Evolutionary conservation across 2,329 filamentous ascomycete genomes (phyloP).

Genomic region (Arthrobotrys sphaeroides): DNA sequence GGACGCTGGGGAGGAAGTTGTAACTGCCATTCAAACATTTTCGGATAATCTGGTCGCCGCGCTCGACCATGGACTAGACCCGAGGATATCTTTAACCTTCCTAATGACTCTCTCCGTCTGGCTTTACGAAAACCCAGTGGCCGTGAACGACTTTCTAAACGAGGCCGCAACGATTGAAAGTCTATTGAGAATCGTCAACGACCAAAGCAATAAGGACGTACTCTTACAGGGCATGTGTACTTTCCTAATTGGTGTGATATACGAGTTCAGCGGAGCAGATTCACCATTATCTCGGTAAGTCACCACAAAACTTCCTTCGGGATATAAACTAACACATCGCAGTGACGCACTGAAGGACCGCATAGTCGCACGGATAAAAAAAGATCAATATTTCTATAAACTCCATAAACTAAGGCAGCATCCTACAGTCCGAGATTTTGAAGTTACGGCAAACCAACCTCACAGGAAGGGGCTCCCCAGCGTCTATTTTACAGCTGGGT

Average conservation of each 20-base stretch:
- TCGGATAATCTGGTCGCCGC: conserved; percentile 85
- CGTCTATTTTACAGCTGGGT: conserved; percentile 84
- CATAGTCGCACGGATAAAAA: conserved; percentile 77
- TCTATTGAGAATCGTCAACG: conserved; percentile 78
- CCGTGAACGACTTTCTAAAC: conserved; percentile 88
- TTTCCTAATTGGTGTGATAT: conserved; percentile 84
- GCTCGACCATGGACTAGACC: conserved; percentile 78
- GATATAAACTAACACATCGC: neutral
- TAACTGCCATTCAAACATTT: conserved; percentile 90
- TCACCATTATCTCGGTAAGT: conserved; percentile 76
- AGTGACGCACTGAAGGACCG: conserved; percentile 81
- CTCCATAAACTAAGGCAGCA: conserved; percentile 80
- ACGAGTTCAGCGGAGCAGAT: conserved; percentile 98
- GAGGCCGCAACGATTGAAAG: conserved; percentile 94
- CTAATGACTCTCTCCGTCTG: conserved; percentile 87
- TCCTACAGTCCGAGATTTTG: conserved; percentile 84
- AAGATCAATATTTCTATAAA: conserved; percentile 86
- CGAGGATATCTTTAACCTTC: conserved; percentile 82
- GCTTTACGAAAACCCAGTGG: conserved; percentile 91
- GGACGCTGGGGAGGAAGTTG: conserved; percentile 88
- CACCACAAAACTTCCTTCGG: neutral
- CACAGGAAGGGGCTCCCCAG: conserved; percentile 71
- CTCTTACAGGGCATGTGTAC: conserved; percentile 84
- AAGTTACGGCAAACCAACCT: conserved; percentile 66
- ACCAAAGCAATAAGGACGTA: conserved; percentile 69